These are phyloP conservation scores for Krasilnikovozyma curviuscula DNA, from an alignment of 768 basidiomycete genomes.

Conservation along the genomic window DNA sequence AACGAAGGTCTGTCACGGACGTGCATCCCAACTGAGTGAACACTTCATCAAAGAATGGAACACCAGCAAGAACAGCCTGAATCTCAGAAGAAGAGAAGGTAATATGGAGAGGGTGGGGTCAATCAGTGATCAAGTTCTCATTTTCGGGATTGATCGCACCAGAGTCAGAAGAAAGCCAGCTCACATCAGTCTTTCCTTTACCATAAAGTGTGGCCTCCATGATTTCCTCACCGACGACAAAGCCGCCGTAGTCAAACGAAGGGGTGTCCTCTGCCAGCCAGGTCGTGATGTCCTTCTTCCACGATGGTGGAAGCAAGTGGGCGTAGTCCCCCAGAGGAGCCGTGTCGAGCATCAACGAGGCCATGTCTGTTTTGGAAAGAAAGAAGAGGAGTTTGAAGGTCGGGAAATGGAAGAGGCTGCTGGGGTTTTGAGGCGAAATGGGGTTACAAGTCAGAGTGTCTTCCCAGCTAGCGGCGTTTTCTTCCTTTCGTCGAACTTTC, in stretches of 20 bases:
- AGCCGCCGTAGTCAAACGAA: constrained; percentile 90
- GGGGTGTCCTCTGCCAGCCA: constrained; percentile 92
- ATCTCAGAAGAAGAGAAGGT: not conserved
- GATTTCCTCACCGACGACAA: constrained; percentile 75
- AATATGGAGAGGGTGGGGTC: not conserved
- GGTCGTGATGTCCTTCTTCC: constrained; percentile 55
- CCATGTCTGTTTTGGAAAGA: too few species aligned
- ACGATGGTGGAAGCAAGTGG: constrained; percentile 77
- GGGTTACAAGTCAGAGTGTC: too few species aligned
- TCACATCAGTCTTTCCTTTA: constrained; percentile 46
- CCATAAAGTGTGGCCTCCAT: constrained; percentile 77
- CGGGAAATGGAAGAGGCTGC: too few species aligned
- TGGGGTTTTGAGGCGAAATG: too few species aligned
- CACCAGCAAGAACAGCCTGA: constrained; percentile 63
- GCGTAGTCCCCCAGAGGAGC: constrained; percentile 16
- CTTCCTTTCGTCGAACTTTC: too few species aligned
- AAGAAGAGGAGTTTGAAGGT: too few species aligned
- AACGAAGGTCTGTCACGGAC: constrained; percentile 35
- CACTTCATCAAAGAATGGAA: constrained; percentile 85
- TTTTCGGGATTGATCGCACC: not conserved
- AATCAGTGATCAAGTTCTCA: not conserved
- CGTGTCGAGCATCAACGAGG: not conserved
- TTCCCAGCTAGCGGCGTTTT: too few species aligned
- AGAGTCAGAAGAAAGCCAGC: constrained; percentile 23
- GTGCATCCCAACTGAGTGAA: constrained; percentile 73